phyloP scores from a whole-genome alignment of 768 basidiomycete species.

The Infundibulicybe gibba region DNA sequence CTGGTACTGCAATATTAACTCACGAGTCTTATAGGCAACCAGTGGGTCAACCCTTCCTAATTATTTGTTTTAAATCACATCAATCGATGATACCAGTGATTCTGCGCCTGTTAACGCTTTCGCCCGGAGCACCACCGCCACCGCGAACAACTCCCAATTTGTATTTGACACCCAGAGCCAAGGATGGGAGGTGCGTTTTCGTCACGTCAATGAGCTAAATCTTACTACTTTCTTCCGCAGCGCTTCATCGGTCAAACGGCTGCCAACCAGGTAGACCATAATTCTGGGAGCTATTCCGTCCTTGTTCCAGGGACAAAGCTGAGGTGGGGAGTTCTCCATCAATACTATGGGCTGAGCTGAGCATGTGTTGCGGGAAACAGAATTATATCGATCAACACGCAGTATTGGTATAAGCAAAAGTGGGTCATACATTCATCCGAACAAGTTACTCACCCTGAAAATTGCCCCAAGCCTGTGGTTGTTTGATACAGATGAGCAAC shows the following conservation, averaged over 20 bases:
- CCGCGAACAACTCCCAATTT: conserved; percentile 41
- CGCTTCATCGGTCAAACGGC: conserved; percentile 32
- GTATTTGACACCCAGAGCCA: conserved; percentile 49
- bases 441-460: background rate
- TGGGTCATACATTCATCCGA: conserved; percentile 14
- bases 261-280: conserved; percentile 37
- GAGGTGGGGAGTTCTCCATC: conserved; percentile 23
- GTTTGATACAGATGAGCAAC: conserved; percentile 46
- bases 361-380: conserved; percentile 21
- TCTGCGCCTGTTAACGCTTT: conserved; percentile 55
- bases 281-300: conserved; percentile 53
- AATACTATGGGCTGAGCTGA: background rate
- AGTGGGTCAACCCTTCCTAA: conserved; percentile 28
- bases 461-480: conserved; percentile 46
- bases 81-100: conserved; percentile 33
- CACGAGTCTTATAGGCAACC: conserved; percentile 35
- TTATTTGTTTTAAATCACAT: background rate
- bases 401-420: conserved; percentile 63
- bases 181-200: conserved; percentile 41
- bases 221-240: background rate
- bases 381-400: conserved; percentile 57
- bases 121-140: conserved; percentile 41
- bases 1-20: background rate
- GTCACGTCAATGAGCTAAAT: background rate
- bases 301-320: conserved; percentile 46